Percentiles rank a stretch among this genome's conserved stretches.
These are phyloP conservation scores for Xylaria hypoxylon DNA, from an alignment of 2,329 filamentous ascomycete species.

Conservation along the genomic window DNA sequence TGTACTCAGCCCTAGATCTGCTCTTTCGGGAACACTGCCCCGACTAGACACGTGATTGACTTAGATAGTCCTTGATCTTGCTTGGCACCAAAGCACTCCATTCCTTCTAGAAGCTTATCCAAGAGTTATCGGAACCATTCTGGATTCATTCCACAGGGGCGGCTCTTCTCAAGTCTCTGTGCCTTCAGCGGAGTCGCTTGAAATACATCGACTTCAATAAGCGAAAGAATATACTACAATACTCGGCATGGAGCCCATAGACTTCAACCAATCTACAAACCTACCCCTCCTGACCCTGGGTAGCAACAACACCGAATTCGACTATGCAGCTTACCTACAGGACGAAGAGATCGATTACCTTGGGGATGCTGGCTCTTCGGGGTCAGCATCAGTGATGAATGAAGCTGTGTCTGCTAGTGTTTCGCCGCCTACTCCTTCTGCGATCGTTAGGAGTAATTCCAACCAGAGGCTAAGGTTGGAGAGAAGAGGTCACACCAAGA, in stretches of 20 bases:
- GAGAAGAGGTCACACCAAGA: constrained; percentile 74
- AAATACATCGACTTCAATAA: constrained; percentile 13
- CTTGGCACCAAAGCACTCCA: constrained; percentile 26
- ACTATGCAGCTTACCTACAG: constrained; percentile 40
- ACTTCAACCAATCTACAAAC: constrained; percentile 34
- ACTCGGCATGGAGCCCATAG: constrained; percentile 40
- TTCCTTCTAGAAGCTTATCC: constrained; percentile 34
- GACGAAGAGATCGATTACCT: constrained; percentile 37
- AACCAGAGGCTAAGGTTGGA: constrained; percentile 58
- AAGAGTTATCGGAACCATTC: constrained; percentile 3
- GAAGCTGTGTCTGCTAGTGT: constrained; percentile 29
- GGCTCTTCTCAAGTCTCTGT: constrained; percentile 4
- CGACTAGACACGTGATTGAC: constrained; percentile 39
- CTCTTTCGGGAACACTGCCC: constrained; percentile 38
- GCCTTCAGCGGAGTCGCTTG: not conserved
- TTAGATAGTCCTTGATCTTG: constrained; percentile 27
- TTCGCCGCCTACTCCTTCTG: constrained; percentile 34
- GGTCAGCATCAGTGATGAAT: constrained; percentile 37
- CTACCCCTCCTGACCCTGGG: constrained; percentile 41
- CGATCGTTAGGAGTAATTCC: constrained; percentile 28
- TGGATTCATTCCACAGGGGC: constrained; percentile 1
- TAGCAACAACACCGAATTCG: constrained; percentile 36
- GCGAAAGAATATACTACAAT: constrained; percentile 17
- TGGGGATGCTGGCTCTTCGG: constrained; percentile 36
- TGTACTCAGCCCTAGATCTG: constrained; percentile 36